Evolutionary conservation across 805 yeast genomes (phyloP), one percentile per base, ranked within the genome.

Genomic region (Yamadazyma paraphyllophila): DNA sequence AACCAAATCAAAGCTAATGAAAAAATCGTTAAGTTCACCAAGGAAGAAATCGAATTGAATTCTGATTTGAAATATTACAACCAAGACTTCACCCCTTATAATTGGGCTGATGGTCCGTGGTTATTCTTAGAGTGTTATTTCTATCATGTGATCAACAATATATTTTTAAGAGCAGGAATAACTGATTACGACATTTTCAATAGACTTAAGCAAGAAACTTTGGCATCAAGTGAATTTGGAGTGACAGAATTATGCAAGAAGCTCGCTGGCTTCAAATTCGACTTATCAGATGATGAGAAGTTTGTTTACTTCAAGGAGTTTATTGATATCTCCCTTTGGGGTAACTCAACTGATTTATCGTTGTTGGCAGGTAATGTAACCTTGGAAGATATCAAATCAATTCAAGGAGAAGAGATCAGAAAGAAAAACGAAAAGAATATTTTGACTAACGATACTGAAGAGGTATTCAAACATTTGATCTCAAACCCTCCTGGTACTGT

Each of bases 331-430:
- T 88, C 97, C 0, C 67, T 94, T 44, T 94, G 99, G 99, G 99
- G 99, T 24, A 94, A 94, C 65, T 97, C 98, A 14, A 88, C 97
- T 3, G 99, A 94, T 65, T 76, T 94, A 59, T 89, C 97, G 0
- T 70, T 95, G 44, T 73, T 94, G 51, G 91, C 95, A 3, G 90
- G 88, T 48, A 89, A 92, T n/a, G 81, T 90, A 7, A 60, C 74
- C 2, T 62, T 89, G 25, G 97, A 91, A 39, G 97, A 94, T 53
- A 85, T 94, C 57, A 86, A 88, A 64, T 82, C 92, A 5, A 81
- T 89, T 33, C 99, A 94, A 71, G 97, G 97, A 36, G 87, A 85
- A 10, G 89, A 85, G 51, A 89, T 89, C 14, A 77, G 98, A 54
- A 84, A 82, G 59, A 81, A 83, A 58, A 87, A 90, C 46, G 90